These are phyloP conservation scores for Suhomyces kilbournensis DNA, from an alignment of 805 yeast species.

Conservation along the genomic window DNA sequence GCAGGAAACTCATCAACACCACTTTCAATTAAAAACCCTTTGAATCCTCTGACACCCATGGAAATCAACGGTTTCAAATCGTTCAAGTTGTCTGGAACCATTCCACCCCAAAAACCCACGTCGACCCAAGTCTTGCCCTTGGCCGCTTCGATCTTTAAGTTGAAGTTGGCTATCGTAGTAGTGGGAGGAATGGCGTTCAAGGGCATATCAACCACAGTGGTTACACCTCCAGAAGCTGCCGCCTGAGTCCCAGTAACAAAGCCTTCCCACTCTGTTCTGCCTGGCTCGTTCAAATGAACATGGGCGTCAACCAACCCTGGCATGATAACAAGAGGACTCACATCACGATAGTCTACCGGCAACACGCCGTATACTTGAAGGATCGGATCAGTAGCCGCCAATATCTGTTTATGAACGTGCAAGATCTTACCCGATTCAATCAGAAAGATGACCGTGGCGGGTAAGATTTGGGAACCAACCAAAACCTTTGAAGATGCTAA, in stretches of 20 bases:
- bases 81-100: slow-evolving; percentile 72
- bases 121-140: slow-evolving; percentile 85
- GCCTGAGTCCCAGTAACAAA: slow-evolving; percentile 94
- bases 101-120: slow-evolving; percentile 95
- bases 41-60: slow-evolving; percentile 91
- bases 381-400: slow-evolving; percentile 37
- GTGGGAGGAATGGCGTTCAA: slow-evolving; percentile 95
- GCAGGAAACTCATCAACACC: slow-evolving; percentile 98
- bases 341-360: slow-evolving; percentile 45
- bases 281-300: slow-evolving; percentile 94
- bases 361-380: slow-evolving; percentile 42
- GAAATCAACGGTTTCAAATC: slow-evolving; percentile 72
- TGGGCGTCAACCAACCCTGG: slow-evolving; percentile 95
- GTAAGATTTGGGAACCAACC: slow-evolving; percentile 40
- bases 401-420: slow-evolving; percentile 38
- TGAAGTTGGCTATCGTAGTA: slow-evolving; percentile 73
- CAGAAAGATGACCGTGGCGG: slow-evolving; percentile 69
- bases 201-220: slow-evolving; percentile 96
- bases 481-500: slow-evolving; percentile 60
- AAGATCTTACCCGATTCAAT: slow-evolving; percentile 50
- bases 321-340: slow-evolving; percentile 62
- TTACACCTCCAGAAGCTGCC: slow-evolving; percentile 95
- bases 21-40: slow-evolving; percentile 86
- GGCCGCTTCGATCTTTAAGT: slow-evolving; percentile 76
- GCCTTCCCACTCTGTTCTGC: slow-evolving; percentile 99